Evolutionary conservation across 352 stramenopile genomes (phyloP).

Genomic region (Phytophthora sojae): DNA sequence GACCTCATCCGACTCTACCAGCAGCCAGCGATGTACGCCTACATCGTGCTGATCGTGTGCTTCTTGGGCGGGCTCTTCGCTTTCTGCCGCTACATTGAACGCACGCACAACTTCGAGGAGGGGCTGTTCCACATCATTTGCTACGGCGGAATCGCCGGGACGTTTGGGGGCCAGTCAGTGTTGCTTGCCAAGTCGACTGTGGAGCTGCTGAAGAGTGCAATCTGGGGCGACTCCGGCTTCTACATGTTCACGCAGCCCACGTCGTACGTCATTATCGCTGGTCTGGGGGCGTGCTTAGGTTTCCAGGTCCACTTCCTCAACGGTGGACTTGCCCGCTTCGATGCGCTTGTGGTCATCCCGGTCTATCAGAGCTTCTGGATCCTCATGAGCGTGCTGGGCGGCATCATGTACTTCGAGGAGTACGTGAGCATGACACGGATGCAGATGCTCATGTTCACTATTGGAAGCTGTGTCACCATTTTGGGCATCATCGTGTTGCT

Average conservation of each 20-base stretch:
- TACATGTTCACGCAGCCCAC: conserved; percentile 83
- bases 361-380: conserved; percentile 94
- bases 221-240: conserved; percentile 79
- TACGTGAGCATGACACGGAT: conserved; percentile 83
- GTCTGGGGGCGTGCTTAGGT: conserved; percentile 71
- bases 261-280: conserved; percentile 83
- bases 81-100: conserved; percentile 77
- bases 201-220: conserved; percentile 91
- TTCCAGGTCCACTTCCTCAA: conserved; percentile 92
- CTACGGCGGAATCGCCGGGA: conserved; percentile 89
- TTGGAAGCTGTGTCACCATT: conserved; percentile 82
- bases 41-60: conserved; percentile 77
- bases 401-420: conserved; percentile 94
- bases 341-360: conserved; percentile 89
- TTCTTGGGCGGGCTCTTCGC: conserved; percentile 73
- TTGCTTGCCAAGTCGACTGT: conserved; percentile 91
- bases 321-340: conserved; percentile 87
- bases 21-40: conserved; percentile 84
- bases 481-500: conserved; percentile 79
- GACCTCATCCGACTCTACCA: conserved; percentile 87
- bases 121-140: conserved; percentile 86
- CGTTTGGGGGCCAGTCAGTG: conserved; percentile 90
- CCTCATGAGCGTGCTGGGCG: conserved; percentile 89
- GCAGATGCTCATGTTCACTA: conserved; percentile 85
- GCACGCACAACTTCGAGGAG: conserved; percentile 71